phyloP scores from a whole-genome alignment of 305 asterid genomes.

The Salvia sclarea region DNA sequence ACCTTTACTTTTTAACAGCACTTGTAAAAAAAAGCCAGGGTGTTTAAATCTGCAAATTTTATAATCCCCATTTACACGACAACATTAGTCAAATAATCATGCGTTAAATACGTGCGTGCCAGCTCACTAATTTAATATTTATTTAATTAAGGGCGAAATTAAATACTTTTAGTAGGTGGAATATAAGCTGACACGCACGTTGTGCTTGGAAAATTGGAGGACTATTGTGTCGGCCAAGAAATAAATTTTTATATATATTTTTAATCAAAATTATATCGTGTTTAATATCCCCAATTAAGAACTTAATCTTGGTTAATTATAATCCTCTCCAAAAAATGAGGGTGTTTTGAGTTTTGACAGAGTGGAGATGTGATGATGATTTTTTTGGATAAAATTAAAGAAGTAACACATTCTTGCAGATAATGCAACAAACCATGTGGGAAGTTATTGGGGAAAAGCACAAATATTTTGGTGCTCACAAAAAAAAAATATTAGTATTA shows the following conservation, averaged over 20 bases:
- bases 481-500: no score
- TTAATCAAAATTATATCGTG: no score
- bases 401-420: not conserved
- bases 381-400: not conserved
- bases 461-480: constrained; percentile 10
- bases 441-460: not conserved
- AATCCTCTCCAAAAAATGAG: no score
- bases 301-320: no score
- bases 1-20: no score
- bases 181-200: not conserved
- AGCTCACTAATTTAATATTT: not conserved
- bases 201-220: not conserved
- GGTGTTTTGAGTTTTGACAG: not conserved
- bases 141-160: not conserved
- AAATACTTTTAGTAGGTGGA: no score
- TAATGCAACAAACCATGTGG: constrained; percentile 21
- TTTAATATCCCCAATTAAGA: no score
- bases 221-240: not conserved
- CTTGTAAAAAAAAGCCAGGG: no score
- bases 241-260: no score
- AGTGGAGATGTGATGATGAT: not conserved
- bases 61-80: no score
- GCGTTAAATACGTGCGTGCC: not conserved
- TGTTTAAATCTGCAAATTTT: no score
- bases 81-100: no score